Evolutionary conservation across 352 stramenopile species (phyloP).

Genomic region (Globisporangium nunn): DNA sequence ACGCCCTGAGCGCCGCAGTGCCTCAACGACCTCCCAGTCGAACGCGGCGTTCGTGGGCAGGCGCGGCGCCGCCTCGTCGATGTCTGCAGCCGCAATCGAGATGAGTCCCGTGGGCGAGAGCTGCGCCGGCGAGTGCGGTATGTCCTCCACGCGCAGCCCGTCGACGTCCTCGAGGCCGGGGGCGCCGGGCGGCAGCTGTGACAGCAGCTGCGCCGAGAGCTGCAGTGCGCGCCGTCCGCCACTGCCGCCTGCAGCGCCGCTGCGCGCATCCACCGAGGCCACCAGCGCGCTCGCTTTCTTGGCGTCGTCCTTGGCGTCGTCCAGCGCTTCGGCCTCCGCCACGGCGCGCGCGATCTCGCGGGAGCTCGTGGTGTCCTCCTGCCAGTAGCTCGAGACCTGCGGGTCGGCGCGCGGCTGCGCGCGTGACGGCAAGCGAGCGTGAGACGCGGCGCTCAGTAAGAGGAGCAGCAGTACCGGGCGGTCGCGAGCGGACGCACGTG

Average conservation of each 20-base stretch:
- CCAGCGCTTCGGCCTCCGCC: slow-evolving; percentile 33
- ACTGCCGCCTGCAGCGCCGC: background rate
- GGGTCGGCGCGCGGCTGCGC: slow-evolving; percentile 59
- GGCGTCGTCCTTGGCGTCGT: slow-evolving; percentile 22
- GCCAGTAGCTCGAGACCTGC: slow-evolving; percentile 68
- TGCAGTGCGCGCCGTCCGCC: slow-evolving; percentile 9
- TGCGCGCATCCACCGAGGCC: slow-evolving; percentile 12
- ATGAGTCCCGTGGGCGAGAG: slow-evolving; percentile 72
- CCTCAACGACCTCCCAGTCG: slow-evolving; percentile 56
- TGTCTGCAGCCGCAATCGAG: slow-evolving; percentile 77
- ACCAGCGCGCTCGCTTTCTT: slow-evolving; percentile 42
- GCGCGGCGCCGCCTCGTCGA: slow-evolving; percentile 51
- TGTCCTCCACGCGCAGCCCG: slow-evolving; percentile 33
- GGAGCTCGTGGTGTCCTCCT: slow-evolving; percentile 64
- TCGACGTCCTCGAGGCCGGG: slow-evolving; percentile 43
- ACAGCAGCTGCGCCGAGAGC: slow-evolving; percentile 21
- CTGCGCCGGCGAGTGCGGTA: slow-evolving; percentile 39
- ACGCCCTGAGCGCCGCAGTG: slow-evolving; percentile 28
- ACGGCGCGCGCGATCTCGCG: slow-evolving; percentile 58
- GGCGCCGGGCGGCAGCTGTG: slow-evolving; percentile 30
- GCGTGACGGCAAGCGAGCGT: background rate
- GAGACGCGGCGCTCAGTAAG: no score
- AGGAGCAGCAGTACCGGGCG: no score
- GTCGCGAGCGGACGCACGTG: slow-evolving; percentile 32
- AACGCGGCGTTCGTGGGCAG: slow-evolving; percentile 30